Evolutionary conservation across 768 basidiomycete species (phyloP).

Genomic region (Naganishia friedmannii): DNA sequence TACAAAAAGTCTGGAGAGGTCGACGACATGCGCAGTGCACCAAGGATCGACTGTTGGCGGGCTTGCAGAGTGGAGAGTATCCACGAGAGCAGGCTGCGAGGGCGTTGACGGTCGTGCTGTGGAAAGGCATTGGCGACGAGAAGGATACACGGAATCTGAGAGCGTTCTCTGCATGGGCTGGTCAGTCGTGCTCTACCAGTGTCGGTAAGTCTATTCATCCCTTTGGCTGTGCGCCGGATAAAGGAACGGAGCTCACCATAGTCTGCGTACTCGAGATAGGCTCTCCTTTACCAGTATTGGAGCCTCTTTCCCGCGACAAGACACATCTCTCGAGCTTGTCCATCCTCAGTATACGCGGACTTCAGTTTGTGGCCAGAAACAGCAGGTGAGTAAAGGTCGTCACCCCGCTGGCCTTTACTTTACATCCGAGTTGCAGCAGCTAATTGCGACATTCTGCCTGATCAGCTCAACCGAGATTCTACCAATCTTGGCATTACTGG

Average conservation of each 20-base stretch:
- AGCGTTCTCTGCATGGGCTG: constrained; percentile 20
- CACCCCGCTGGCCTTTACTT: background rate
- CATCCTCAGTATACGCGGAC: constrained; percentile 26
- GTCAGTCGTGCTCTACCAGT: constrained; percentile 13
- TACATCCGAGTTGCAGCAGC: background rate
- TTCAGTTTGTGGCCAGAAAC: constrained; percentile 27
- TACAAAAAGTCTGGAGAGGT: constrained; percentile 47
- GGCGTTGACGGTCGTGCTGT: constrained; percentile 34
- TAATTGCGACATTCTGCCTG: background rate
- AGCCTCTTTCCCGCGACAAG: constrained; percentile 17
- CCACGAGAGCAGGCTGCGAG: constrained; percentile 28
- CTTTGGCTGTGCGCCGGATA: background rate
- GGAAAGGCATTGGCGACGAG: constrained; percentile 26
- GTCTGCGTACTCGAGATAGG: background rate
- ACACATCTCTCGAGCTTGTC: constrained; percentile 30
- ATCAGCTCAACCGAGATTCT: background rate
- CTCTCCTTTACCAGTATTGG: constrained; percentile 1
- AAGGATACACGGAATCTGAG: constrained; percentile 3
- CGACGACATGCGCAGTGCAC: constrained; percentile 28
- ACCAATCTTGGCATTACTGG: constrained; percentile 32
- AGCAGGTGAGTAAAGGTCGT: background rate
- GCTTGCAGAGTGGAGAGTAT: constrained; percentile 26
- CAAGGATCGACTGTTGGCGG: constrained; percentile 29
- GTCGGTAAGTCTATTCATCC: constrained; percentile 10
- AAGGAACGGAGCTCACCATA: background rate